Evolutionary conservation across 176 grass and related monocot species (phyloP).

Genomic region (Raddia distichophylla): DNA sequence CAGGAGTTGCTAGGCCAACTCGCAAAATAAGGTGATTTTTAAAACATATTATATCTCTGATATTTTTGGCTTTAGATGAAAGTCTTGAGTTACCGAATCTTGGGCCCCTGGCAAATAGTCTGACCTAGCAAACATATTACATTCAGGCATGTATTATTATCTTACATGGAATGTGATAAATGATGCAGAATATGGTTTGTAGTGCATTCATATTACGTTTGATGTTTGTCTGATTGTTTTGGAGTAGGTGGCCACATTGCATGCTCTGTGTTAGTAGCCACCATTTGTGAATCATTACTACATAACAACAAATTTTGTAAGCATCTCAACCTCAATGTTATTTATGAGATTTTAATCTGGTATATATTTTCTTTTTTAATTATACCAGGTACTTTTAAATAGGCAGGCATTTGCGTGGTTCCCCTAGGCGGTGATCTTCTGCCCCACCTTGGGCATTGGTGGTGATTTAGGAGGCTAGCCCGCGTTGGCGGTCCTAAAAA

Average conservation of each 20-base stretch:
- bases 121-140: too few relatives aligned
- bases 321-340: neutral
- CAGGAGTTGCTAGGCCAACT: slow-evolving; percentile 77
- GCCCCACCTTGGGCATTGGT: too few relatives aligned
- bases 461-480: too few relatives aligned
- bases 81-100: neutral
- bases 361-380: neutral
- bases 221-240: neutral
- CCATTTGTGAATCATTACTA: neutral
- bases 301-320: neutral
- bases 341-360: neutral
- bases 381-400: neutral
- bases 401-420: too few relatives aligned
- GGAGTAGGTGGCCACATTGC: neutral
- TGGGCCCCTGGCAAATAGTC: neutral
- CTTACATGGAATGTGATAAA: neutral
- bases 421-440: too few relatives aligned
- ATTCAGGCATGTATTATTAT: slow-evolving; percentile 3
- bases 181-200: neutral
- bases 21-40: slow-evolving; percentile 94
- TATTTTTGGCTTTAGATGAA: slow-evolving; percentile 17
- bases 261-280: neutral
- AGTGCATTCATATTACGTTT: neutral
- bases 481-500: too few relatives aligned
- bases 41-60: neutral